Evolutionary conservation across 257 asterid species (phyloP).

Genomic region (Lavandula angustifolia): DNA sequence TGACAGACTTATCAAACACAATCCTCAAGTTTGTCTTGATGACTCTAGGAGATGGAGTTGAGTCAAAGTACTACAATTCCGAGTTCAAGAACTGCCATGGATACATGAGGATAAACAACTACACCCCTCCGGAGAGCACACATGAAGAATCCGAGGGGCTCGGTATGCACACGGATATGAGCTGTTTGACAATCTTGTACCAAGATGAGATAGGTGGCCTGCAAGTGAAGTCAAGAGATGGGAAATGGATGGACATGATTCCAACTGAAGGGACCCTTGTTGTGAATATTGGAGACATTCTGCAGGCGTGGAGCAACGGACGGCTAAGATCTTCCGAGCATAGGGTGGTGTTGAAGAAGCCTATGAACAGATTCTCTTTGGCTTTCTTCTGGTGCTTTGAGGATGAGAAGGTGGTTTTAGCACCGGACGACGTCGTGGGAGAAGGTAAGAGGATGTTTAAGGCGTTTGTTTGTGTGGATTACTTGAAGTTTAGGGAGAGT

Average conservation of each 20-base stretch:
- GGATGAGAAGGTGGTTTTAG: conserved; percentile 56
- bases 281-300: conserved; percentile 70
- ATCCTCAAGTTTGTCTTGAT: conserved; percentile 43
- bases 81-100: conserved; percentile 67
- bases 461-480: conserved; percentile 61
- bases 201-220: conserved; percentile 77
- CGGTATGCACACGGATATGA: conserved; percentile 83
- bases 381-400: conserved; percentile 83
- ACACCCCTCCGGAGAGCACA: conserved; percentile 40
- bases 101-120: conserved; percentile 69
- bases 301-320: conserved; percentile 81
- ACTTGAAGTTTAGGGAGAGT: conserved; percentile 59
- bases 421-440: conserved; percentile 67
- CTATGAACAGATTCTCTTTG: conserved; percentile 51
- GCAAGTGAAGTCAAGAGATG: conserved; percentile 58
- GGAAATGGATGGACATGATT: conserved; percentile 58
- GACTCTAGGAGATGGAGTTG: conserved; percentile 47
- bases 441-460: conserved; percentile 41
- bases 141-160: conserved; percentile 61
- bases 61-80: conserved; percentile 38
- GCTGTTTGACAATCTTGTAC: conserved; percentile 63
- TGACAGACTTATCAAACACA: conserved; percentile 47
- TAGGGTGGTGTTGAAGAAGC: conserved; percentile 54
- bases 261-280: conserved; percentile 66
- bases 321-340: conserved; percentile 68